phyloP scores from a whole-genome alignment of 768 basidiomycete species.

The Phlebiopsis flavidoalba region DNA sequence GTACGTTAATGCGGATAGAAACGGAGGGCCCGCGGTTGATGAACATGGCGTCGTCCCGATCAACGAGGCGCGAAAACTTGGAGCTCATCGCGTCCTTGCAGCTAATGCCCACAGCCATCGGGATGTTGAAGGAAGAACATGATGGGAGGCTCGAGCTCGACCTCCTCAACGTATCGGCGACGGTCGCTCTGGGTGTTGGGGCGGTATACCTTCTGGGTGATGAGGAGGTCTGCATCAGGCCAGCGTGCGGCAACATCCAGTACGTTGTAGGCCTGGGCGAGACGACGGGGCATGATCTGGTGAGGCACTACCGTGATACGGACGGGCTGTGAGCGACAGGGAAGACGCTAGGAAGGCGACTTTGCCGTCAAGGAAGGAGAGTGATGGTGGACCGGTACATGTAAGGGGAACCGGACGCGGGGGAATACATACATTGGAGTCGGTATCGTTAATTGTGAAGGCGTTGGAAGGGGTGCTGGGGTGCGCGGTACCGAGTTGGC shows the following conservation, averaged over 20 bases:
- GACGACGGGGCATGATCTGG: not conserved
- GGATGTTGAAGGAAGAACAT: slow-evolving; percentile 53
- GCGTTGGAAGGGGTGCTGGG: not conserved
- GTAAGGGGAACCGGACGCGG: not conserved
- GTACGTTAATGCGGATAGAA: slow-evolving; percentile 71
- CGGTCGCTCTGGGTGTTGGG: slow-evolving; percentile 76
- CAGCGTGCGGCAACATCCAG: slow-evolving; percentile 9
- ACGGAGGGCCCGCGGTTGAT: slow-evolving; percentile 72
- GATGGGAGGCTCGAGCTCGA: slow-evolving; percentile 57
- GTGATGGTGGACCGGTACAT: not conserved
- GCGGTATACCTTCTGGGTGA: slow-evolving; percentile 69
- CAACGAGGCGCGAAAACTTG: slow-evolving; percentile 47
- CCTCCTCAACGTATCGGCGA: slow-evolving; percentile 71
- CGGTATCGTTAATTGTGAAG: not conserved
- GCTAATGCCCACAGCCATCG: slow-evolving; percentile 53
- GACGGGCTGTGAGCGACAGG: not conserved
- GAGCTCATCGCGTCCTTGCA: slow-evolving; percentile 61
- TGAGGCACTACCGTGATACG: not conserved
- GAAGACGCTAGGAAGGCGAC: not conserved
- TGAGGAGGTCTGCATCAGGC: slow-evolving; percentile 22
- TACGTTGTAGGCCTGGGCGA: slow-evolving; percentile 5
- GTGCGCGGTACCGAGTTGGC: slow-evolving; percentile 3
- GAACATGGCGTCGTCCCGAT: slow-evolving; percentile 65
- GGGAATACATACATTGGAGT: not conserved
- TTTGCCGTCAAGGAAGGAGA: not conserved